A percentile compares a stretch with the other conserved stretches of the same genome.
Conservation (phyloP, 192 early-diverging fungal species). For the Coemansia sp. region DNA sequence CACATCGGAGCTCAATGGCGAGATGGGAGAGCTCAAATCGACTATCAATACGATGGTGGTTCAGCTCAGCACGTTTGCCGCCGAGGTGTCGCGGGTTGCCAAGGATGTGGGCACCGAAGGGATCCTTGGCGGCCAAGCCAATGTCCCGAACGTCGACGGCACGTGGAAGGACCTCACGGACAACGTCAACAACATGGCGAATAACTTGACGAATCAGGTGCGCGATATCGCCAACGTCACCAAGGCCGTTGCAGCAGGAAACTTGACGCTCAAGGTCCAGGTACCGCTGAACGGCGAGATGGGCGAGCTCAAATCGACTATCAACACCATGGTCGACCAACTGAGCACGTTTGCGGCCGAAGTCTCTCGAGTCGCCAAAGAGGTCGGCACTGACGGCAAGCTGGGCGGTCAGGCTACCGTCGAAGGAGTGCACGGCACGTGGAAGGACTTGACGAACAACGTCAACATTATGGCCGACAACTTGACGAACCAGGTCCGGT, state of each 20-base stretch:
- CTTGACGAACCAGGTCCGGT: conserved; percentile 58
- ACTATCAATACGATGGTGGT: conserved; percentile 65
- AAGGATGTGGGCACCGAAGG: conserved; percentile 63
- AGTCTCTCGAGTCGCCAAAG: conserved; percentile 62
- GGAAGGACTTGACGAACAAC: conserved; percentile 59
- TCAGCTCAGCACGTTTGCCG: conserved; percentile 55
- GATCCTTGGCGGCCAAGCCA: conserved; percentile 58
- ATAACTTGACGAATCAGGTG: conserved; percentile 59
- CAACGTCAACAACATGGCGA: conserved; percentile 63
- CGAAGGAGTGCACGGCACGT: conserved; percentile 51
- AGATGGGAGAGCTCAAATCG: conserved; percentile 55
- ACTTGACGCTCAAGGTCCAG: conserved; percentile 51
- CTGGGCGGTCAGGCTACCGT: conserved; percentile 61
- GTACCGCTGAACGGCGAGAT: conserved; percentile 55
- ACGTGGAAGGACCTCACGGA: conserved; percentile 66
- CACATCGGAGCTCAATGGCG: conserved; percentile 59
- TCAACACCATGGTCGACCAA: conserved; percentile 66
- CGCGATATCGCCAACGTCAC: conserved; percentile 58
- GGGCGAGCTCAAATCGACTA: conserved; percentile 60
- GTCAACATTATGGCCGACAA: conserved; percentile 63
- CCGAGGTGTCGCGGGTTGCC: conserved; percentile 62
- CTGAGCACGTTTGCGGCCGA: conserved; percentile 58
- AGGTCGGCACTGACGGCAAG: conserved; percentile 66
- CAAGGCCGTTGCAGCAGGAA: conserved; percentile 57
- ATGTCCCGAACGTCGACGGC: conserved; percentile 56